Evolutionary conservation across 2,329 filamentous ascomycete genomes (phyloP).

Genomic region (Hymenoscyphus scutula): DNA sequence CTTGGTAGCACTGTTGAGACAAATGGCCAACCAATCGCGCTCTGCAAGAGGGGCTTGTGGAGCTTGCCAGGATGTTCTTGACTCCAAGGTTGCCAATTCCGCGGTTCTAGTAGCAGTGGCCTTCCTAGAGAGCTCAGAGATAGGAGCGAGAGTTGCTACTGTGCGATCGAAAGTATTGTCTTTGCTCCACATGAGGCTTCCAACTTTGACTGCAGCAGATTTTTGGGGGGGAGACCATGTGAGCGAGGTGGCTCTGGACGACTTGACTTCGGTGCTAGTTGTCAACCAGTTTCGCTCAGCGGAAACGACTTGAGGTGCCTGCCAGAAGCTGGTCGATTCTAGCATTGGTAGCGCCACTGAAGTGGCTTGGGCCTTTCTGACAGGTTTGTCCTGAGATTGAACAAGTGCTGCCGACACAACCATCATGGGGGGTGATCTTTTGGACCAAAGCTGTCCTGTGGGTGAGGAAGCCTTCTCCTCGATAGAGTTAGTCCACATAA

Average conservation of each 20-base stretch:
- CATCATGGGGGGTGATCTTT: neutral
- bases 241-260: neutral
- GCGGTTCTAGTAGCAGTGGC: neutral
- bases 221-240: conserved; percentile 1
- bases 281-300: conserved; percentile 7
- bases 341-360: conserved; percentile 4
- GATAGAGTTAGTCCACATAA: conserved; percentile 1
- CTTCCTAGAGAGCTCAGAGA: neutral
- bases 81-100: conserved; percentile 4
- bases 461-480: neutral
- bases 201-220: neutral
- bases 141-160: neutral
- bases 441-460: neutral
- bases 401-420: neutral
- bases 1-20: no score
- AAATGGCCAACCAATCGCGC: neutral
- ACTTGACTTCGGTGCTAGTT: neutral
- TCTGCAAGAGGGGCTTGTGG: neutral
- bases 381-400: neutral
- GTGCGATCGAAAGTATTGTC: neutral
- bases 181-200: neutral
- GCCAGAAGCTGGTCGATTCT: conserved; percentile 10
- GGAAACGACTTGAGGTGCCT: conserved; percentile 2
- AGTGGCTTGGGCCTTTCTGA: neutral
- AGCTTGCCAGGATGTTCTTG: conserved; percentile 3